phyloP scores from a whole-genome alignment of 345 rosid genomes.

The Hevea brasiliensis region DNA sequence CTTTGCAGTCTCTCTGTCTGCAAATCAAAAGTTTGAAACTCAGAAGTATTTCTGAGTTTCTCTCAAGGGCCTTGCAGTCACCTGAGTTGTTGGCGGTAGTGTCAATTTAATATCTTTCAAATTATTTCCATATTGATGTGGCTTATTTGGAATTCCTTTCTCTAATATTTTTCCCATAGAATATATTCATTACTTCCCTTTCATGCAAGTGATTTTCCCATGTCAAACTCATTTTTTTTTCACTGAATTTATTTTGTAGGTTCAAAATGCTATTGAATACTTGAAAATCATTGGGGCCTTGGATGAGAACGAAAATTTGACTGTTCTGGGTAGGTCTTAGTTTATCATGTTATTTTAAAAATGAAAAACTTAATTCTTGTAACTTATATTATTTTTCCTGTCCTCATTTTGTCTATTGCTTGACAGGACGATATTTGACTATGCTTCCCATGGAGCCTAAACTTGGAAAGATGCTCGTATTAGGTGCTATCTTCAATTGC shows the following conservation, averaged over 20 bases:
- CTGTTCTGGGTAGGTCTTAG: slow-evolving; percentile 56
- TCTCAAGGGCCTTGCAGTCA: slow-evolving; percentile 86
- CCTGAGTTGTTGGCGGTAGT: slow-evolving; percentile 82
- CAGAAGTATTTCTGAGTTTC: slow-evolving; percentile 79
- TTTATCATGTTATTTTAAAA: too few relatives aligned
- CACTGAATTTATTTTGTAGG: slow-evolving; percentile 41
- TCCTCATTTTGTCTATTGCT: neutral
- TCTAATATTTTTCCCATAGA: neutral
- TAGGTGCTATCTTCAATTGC: slow-evolving; percentile 83
- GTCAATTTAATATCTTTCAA: slow-evolving; percentile 15
- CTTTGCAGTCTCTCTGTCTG: slow-evolving; percentile 86
- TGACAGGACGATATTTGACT: slow-evolving; percentile 74
- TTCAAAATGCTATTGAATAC: slow-evolving; percentile 88
- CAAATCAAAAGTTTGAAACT: slow-evolving; percentile 85
- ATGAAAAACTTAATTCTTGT: neutral
- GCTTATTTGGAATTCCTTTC: neutral
- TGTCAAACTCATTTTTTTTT: neutral
- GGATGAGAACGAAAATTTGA: slow-evolving; percentile 76
- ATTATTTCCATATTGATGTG: slow-evolving; percentile 2
- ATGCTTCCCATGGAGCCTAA: slow-evolving; percentile 96
- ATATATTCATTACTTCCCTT: neutral
- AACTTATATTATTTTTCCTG: neutral
- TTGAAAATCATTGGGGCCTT: slow-evolving; percentile 82
- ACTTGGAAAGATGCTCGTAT: slow-evolving; percentile 89
- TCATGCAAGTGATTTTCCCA: neutral